Base-by-base conservation (phyloP, 768 basidiomycete species). In the Mycena kentingensis region DNA sequence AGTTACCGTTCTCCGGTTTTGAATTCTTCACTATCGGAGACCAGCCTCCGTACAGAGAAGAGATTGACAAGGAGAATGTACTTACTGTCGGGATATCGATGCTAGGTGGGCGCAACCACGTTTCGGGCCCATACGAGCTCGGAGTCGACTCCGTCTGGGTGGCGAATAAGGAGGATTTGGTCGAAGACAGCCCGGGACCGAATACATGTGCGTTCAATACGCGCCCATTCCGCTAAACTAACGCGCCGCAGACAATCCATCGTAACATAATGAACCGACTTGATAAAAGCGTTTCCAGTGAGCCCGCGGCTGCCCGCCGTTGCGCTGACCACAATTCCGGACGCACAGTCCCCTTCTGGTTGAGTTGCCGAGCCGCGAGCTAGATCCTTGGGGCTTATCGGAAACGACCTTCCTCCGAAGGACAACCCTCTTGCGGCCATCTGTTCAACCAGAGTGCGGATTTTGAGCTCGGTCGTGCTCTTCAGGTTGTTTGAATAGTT, bases 51-150 rank as follows among this genome's bases (percentile, higher is more conserved):
- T 76, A 80, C 28, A 87, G 91, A 58, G 82, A 94, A 22, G 69
- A 70, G 36, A 94, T 98, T 87, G 78, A 83, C 64, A 78, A 81
- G 13, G 84, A 90, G 44, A 82, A 80, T 38, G 71, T 98, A 15
- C 79, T 87, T 43, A 89, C 89, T 5, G 76, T 98, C 16, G 94
- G 94, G 1, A 87, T 98, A 29, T 91, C 91, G 1, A 70, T 98
- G 15, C 74, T 98, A 4, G 95, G 93, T 12, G 90, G 91, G 2
- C 91, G 90, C 49, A 84, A 88, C 49, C 81, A 84, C 13, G 73
- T 83, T 8, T 75, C 83, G 35, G 93, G 93, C 2, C 72, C 74
- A 24, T 96, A 88, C 61, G 93, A 95, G 60, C 79, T 96, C 0
- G 89, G 88, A 3, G 77, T 95, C 38, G 88, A 92, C 59, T 84